Conservation (phyloP, 208 protist genomes). For the Naegleria fowleri region DNA sequence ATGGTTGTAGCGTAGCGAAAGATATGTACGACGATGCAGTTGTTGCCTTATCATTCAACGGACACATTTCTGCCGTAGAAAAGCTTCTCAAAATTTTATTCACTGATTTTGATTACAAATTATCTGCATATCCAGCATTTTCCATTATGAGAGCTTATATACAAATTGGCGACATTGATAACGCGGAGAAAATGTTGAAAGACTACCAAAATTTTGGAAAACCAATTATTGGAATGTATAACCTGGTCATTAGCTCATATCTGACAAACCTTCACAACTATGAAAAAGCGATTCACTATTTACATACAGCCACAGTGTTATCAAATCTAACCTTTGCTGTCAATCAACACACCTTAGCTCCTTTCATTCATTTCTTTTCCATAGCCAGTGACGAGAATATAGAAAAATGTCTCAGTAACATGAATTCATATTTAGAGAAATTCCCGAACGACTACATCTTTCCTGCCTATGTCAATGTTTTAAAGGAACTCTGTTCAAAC, state of each 20-base stretch:
- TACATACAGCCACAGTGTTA: not conserved
- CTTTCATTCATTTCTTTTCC: not conserved
- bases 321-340: not conserved
- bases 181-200: not conserved
- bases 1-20: not conserved
- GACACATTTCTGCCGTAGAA: not conserved
- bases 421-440: not conserved
- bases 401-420: not conserved
- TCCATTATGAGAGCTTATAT: not conserved
- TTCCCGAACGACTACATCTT: not conserved
- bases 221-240: not conserved
- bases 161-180: not conserved
- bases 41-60: not conserved
- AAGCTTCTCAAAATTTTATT: not conserved
- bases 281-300: not conserved
- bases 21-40: not conserved
- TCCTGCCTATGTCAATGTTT: not conserved
- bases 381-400: not conserved
- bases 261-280: not conserved
- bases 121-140: not conserved
- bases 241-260: not conserved
- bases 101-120: not conserved
- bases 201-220: not conserved
- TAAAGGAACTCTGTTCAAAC: not conserved
- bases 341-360: not conserved